phyloP scores from a whole-genome alignment of 441 rosid genomes.

The Euphorbia celastroides region DNA sequence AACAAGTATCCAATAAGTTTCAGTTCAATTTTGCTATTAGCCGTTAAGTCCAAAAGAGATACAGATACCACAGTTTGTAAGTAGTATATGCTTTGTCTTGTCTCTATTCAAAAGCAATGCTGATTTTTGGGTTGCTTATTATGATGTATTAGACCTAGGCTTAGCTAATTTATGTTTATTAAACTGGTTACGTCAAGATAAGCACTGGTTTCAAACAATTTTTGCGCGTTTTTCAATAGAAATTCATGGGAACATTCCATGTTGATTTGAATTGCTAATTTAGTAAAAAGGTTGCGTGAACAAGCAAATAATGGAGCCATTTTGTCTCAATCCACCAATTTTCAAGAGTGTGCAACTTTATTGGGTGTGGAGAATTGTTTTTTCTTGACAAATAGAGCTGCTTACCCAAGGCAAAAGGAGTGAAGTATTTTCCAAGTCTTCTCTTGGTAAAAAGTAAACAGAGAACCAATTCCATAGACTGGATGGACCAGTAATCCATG shows the following conservation, averaged over 20 bases:
- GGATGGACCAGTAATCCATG: background rate
- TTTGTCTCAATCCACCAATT: background rate
- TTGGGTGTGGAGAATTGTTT: background rate
- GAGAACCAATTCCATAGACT: background rate
- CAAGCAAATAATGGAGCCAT: background rate
- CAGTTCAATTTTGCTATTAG: no score
- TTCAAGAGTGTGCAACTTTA: background rate
- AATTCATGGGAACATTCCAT: no score
- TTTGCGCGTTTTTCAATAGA: no score
- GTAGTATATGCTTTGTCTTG: background rate
- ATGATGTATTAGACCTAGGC: background rate
- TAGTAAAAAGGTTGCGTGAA: no score
- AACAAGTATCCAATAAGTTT: no score
- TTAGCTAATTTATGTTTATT: no score
- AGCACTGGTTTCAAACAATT: no score
- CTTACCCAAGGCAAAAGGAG: background rate
- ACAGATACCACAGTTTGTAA: background rate
- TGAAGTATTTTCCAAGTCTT: constrained; percentile 21
- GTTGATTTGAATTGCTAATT: no score
- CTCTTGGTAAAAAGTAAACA: background rate
- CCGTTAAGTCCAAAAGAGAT: no score
- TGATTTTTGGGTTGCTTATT: background rate
- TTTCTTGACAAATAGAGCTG: background rate
- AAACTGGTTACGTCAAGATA: no score
- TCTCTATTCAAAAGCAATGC: background rate